phyloP scores from a whole-genome alignment of 352 stramenopile species.

The Globisporangium abappressorium region DNA sequence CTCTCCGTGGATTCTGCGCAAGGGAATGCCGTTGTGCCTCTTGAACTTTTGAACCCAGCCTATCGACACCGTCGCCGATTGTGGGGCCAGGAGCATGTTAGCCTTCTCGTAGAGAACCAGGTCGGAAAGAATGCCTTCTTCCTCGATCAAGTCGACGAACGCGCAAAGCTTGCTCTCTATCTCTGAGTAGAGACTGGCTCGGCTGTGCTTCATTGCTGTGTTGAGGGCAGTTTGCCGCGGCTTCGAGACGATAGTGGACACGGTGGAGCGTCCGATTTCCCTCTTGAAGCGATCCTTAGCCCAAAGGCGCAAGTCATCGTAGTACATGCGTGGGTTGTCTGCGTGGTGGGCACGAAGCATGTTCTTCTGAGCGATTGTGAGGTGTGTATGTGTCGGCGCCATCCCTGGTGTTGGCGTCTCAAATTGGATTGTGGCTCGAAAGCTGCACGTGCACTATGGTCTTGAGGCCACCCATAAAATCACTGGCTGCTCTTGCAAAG shows the following conservation, averaged over 20 bases:
- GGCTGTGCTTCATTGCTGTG: slow-evolving; percentile 1
- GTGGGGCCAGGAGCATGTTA: neutral
- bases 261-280: no score
- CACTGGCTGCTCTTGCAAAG: slow-evolving; percentile 1
- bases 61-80: neutral
- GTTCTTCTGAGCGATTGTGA: neutral
- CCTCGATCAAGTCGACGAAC: neutral
- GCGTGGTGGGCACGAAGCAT: no score
- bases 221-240: neutral
- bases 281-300: no score
- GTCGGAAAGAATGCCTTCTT: neutral
- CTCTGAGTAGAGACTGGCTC: neutral
- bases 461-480: neutral
- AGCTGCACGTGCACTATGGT: neutral
- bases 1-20: neutral
- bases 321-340: no score
- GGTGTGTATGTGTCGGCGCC: neutral
- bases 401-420: neutral
- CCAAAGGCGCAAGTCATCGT: no score
- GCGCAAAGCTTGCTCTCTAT: neutral
- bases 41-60: slow-evolving; percentile 2
- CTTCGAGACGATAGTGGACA: neutral
- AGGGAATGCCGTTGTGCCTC: neutral
- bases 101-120: slow-evolving; percentile 1
- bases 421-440: slow-evolving; percentile 4